These are phyloP conservation scores for Casaregolazyma lundiana DNA, from an alignment of 1,139 yeast species.

Conservation along the genomic window DNA sequence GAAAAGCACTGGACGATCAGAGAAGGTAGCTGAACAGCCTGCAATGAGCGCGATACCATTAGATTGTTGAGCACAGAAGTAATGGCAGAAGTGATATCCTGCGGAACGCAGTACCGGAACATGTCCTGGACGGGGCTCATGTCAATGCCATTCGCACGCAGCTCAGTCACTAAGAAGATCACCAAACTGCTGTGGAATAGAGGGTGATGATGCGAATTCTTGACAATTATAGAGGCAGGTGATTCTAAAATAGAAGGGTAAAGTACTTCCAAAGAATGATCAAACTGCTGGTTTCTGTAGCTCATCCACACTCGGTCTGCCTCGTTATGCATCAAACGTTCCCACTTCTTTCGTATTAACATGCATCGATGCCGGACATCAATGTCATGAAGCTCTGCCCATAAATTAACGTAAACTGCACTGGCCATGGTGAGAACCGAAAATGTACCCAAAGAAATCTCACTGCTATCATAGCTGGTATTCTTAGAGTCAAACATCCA, in stretches of 20 bases:
- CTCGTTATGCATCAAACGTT: conserved; percentile 4
- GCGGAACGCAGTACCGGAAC: conserved; percentile 27
- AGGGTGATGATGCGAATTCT: conserved; percentile 22
- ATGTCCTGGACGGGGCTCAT: conserved; percentile 22
- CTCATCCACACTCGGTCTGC: conserved; percentile 3
- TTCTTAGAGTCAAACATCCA: conserved; percentile 8
- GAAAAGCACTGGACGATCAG: conserved; percentile 27
- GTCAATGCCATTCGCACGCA: conserved; percentile 24
- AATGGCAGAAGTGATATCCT: conserved; percentile 26
- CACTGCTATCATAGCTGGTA: conserved; percentile 3
- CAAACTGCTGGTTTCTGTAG: background rate
- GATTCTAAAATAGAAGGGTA: conserved; percentile 17
- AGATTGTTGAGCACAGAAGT: conserved; percentile 18
- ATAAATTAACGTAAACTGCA: background rate
- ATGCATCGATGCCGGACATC: background rate
- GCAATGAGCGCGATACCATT: conserved; percentile 19
- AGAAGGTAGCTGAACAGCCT: conserved; percentile 20
- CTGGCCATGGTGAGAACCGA: conserved; percentile 3
- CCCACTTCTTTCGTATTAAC: conserved; percentile 7
- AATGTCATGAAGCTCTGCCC: background rate
- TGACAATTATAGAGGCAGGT: conserved; percentile 6
- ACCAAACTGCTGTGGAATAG: conserved; percentile 21
- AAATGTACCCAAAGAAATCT: conserved; percentile 5
- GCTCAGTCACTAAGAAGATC: conserved; percentile 21
- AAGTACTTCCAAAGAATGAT: conserved; percentile 1